Evolutionary conservation across 2,329 filamentous ascomycete species (phyloP).

Genomic region (Hypoxylon sp.): DNA sequence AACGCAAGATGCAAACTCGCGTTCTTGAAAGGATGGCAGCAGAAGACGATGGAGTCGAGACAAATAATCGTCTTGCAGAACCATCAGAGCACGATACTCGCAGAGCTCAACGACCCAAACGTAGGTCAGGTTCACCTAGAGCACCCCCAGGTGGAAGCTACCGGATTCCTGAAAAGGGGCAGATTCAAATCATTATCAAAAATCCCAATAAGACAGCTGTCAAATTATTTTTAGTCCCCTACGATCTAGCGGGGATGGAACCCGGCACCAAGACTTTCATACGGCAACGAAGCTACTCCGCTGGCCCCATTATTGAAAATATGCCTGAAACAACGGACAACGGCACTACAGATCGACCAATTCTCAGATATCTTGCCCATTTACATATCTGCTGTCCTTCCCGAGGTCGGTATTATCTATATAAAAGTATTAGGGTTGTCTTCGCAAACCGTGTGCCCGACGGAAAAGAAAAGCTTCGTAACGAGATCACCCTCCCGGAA

Average conservation of each 20-base stretch:
- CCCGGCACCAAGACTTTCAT: slow-evolving; percentile 96
- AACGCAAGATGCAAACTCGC: slow-evolving; percentile 65
- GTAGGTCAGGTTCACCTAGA: slow-evolving; percentile 72
- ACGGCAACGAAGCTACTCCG: slow-evolving; percentile 92
- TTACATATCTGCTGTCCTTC: slow-evolving; percentile 92
- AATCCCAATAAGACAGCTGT: slow-evolving; percentile 99
- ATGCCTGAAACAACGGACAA: slow-evolving; percentile 55
- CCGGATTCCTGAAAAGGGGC: slow-evolving; percentile 92
- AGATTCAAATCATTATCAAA: slow-evolving; percentile 97
- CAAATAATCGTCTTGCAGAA: slow-evolving; percentile 40
- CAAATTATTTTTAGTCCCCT: slow-evolving; percentile 94
- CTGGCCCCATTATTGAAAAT: slow-evolving; percentile 85
- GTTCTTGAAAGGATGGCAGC: slow-evolving; percentile 57
- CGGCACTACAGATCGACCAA: slow-evolving; percentile 70
- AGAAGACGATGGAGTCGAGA: slow-evolving; percentile 52
- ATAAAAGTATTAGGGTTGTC: slow-evolving; percentile 92
- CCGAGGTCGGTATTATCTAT: slow-evolving; percentile 87
- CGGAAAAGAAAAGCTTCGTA: slow-evolving; percentile 91
- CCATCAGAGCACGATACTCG: slow-evolving; percentile 54
- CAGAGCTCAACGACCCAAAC: slow-evolving; percentile 61
- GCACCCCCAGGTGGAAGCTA: slow-evolving; percentile 90
- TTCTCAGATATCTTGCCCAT: slow-evolving; percentile 90
- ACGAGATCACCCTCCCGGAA: slow-evolving; percentile 90
- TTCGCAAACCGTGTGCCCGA: slow-evolving; percentile 98
- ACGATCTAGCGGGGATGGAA: slow-evolving; percentile 93